Conservation (phyloP, 495 filamentous ascomycete genomes). For the Podospora australis region DNA sequence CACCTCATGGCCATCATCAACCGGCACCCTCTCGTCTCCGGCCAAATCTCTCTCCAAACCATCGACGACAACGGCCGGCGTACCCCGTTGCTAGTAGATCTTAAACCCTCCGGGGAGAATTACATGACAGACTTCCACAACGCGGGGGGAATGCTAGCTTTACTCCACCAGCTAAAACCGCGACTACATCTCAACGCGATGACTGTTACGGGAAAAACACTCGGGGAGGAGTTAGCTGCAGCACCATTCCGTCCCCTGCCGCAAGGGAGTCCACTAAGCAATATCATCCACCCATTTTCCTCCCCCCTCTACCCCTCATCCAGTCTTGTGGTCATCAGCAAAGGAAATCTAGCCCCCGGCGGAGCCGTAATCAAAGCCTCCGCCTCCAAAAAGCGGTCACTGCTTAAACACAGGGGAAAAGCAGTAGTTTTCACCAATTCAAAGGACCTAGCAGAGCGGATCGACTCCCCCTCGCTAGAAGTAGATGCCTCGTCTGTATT, state of each 20-base stretch:
- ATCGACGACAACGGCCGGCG: constrained; percentile 54
- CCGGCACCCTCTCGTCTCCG: constrained; percentile 49
- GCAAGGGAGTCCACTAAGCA: background rate
- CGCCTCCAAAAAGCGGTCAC: constrained; percentile 46
- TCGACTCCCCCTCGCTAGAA: constrained; percentile 49
- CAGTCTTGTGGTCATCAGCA: constrained; percentile 44
- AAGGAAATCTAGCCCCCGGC: constrained; percentile 47
- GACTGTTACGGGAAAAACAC: constrained; percentile 53
- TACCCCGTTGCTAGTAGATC: constrained; percentile 57
- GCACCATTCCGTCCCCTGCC: constrained; percentile 40
- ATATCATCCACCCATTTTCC: constrained; percentile 47
- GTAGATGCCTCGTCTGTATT: constrained; percentile 51
- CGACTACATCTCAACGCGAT: constrained; percentile 50
- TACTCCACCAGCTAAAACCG: constrained; percentile 50
- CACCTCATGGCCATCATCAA: constrained; percentile 60
- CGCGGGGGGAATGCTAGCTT: constrained; percentile 56
- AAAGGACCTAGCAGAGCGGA: constrained; percentile 49
- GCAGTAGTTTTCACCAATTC: constrained; percentile 56
- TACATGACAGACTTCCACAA: constrained; percentile 71
- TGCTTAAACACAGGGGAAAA: constrained; percentile 47
- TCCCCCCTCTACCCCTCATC: constrained; percentile 50
- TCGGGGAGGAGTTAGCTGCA: constrained; percentile 49
- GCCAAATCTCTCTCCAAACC: constrained; percentile 48
- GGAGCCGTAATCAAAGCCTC: constrained; percentile 60
- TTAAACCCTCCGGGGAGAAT: constrained; percentile 62